Base-by-base conservation (phyloP, 192 early-diverging fungal species). In the Dissophora ornata region DNA sequence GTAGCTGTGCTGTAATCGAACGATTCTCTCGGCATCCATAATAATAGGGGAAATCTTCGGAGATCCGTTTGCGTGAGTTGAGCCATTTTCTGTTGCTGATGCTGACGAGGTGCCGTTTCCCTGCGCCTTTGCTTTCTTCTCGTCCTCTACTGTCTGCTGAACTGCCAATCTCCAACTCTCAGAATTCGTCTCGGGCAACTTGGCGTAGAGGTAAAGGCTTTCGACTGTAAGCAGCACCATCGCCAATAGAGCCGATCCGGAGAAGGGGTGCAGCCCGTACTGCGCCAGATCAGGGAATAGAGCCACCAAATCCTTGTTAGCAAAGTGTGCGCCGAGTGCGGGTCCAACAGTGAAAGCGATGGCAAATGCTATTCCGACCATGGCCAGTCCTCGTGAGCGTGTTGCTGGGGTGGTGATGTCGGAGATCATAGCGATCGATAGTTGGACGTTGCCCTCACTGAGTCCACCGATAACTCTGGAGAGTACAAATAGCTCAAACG, bases 381-480 rank as follows among this genome's bases (percentile, higher is more conserved):
- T 83, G 22, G 97, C 93, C 86, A 99, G 80, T 30, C 92, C 92
- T 21, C 81, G 81, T 2, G 95, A 96, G 22, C 97, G 69, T 0
- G 85, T 89, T 59, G 89, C 82, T 0, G 84, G 81, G 0, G 91
- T 90, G 0, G 97, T 97, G 48, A 98, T 86, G 67, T 99, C 97
- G 18, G 95, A 92, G 41, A 99, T 96, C 71, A 97, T 95, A 1
- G 97, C 96, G 38, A 95, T 94, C 3, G 92, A 94, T 44, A 99
- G 88, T 81, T 99, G 97, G 16, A 99, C 95, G 67, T 99, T 99
- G 44, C 97, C 97, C 71, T 99, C 97, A 51, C 93, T 96, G 57
- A 99, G 82, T 12, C 97, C 97, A 4, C 92, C 97, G 42, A 99
- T 86, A 41, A 97, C 80, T 11, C 97, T 83, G 7, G 95, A 91